Conservation (phyloP, 2,329 filamentous ascomycete genomes). For the Talaromyces islandicus region DNA sequence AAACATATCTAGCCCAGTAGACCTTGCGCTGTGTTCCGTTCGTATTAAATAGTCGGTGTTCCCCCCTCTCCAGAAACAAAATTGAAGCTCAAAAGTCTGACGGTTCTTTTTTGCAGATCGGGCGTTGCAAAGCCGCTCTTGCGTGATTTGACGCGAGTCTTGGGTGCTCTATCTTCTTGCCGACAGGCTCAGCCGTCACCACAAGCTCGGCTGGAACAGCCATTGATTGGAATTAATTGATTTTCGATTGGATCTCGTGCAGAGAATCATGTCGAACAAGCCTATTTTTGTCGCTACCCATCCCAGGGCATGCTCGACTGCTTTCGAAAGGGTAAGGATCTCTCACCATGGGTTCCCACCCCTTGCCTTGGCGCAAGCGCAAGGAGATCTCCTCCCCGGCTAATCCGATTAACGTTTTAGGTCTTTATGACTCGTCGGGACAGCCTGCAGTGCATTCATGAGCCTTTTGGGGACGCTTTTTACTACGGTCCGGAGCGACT, state of each 20-base stretch:
- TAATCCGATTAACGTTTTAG: conserved; percentile 37
- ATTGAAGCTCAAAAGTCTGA: not conserved
- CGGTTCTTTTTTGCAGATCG: not conserved
- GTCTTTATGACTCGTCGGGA: conserved; percentile 95
- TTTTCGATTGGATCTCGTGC: not conserved
- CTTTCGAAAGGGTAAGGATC: conserved; percentile 78
- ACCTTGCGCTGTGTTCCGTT: not conserved
- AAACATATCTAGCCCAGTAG: not conserved
- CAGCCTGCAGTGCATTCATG: conserved; percentile 76
- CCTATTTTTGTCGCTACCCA: conserved; percentile 92
- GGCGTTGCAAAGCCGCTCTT: not conserved
- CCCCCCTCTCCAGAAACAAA: not conserved
- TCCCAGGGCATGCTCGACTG: conserved; percentile 90
- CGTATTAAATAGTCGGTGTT: not conserved
- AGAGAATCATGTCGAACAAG: conserved; percentile 61
- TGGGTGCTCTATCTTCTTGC: conserved; percentile 2
- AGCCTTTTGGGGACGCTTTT: conserved; percentile 94
- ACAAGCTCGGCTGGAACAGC: not conserved
- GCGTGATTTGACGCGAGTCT: conserved; percentile 1
- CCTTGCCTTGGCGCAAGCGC: not conserved
- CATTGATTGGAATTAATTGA: not conserved
- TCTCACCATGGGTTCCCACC: not conserved
- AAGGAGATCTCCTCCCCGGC: conserved; percentile 7
- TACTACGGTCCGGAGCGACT: conserved; percentile 92
- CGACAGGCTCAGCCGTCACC: not conserved